Evolutionary conservation across 345 rosid genomes (phyloP), one percentile per base, ranked within the genome.

Genomic region (Diplotaxis tenuifolia): DNA sequence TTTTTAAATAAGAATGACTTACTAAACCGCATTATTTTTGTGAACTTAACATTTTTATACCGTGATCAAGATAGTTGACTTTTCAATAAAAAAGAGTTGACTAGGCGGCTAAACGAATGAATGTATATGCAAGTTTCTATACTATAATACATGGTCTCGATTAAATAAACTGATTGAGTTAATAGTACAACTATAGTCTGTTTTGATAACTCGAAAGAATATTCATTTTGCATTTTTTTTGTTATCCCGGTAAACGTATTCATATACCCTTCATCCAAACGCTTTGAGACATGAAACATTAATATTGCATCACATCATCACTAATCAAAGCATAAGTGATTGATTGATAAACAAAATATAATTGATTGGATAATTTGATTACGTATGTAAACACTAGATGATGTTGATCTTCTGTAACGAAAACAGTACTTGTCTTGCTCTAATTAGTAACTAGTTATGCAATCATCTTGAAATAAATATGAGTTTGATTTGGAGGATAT

Each of bases 381-480:
- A 67, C 62, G 68, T 74, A 22, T 22, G 19, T 47, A 32, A 4
- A 50, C 54, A 58, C 53, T 59, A 60, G 9, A 20, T 50, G 42
- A 32, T 16, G 67, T 67, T 27, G 40, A 66, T 65, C 67, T 57
- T 15, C 29, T 16, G 54, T 49, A 59, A 10, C 71, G 4, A 36
- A 42, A 53, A 68, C 16, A n/a, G n/a, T n/a, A 25, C 52, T 32
- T 49, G 62, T 67, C 55, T 47, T 20, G 18, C 16, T 21, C 55
- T 74, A 6, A 74, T 34, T 59, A 50, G 77, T 40, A 10, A 55
- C 22, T 55, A 55, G 78, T 14, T n/a, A 53, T 21, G 58, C 58
- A 47, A 74, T 74, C 67, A 59, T 67, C 10, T 15, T 59, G 50
- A 28, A 27, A 14, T 0, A 42, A 12, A 19, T 8, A 72, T 54